A percentile compares a stretch with the other conserved stretches of the same genome.
Conservation (phyloP, 176 grass and related monocot genomes). For the Carex myosuroides region DNA sequence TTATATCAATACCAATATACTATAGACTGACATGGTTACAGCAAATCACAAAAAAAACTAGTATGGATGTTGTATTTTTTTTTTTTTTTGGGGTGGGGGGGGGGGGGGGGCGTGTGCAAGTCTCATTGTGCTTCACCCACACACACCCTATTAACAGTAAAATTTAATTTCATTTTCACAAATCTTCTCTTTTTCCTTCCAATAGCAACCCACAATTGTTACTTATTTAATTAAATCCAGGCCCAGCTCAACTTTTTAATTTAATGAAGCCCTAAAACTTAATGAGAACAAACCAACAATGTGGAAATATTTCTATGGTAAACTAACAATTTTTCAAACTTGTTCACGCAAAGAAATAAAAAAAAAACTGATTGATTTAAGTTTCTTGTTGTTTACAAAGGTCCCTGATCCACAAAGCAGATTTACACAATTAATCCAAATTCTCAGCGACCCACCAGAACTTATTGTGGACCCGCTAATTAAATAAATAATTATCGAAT, state of each 20-base stretch:
- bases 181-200: not conserved
- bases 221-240: no score
- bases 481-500: not conserved
- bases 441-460: not conserved
- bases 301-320: not conserved
- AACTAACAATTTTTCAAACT: not conserved
- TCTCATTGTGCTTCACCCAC: not conserved
- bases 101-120: not conserved
- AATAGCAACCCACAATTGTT: not conserved
- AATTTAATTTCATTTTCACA: not conserved
- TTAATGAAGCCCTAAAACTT: not conserved
- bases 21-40: not conserved
- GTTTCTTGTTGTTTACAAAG: not conserved
- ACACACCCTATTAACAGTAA: not conserved
- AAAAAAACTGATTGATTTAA: not conserved
- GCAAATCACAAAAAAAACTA: not conserved
- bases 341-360: not conserved
- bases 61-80: not conserved
- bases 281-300: not conserved
- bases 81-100: no score
- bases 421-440: not conserved
- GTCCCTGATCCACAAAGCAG: not conserved
- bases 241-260: not conserved
- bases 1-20: not conserved
- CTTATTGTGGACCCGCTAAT: not conserved